Evolutionary conservation across 208 protist species (phyloP), one percentile per base, ranked within the genome.

Genomic region (Wallacemonas rigidus): DNA sequence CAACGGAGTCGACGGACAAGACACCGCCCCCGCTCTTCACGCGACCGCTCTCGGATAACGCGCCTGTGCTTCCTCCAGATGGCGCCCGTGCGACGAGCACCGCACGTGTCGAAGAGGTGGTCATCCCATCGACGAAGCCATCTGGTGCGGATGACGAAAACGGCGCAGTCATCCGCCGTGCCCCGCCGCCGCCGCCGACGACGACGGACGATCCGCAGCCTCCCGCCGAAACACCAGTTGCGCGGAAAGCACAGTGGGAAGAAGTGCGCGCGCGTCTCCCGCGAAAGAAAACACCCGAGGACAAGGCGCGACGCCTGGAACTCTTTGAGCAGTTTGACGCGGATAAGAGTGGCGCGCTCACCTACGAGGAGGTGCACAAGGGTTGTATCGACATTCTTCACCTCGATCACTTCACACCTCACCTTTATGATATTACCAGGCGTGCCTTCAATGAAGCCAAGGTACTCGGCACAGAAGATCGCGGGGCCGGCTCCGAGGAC

Each of bases 401-500:
- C 15, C 15, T 62, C 8, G 35, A 62, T 62, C 56, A 41, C 56
- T 62, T 62, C 56, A 62, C 56, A 6, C 56, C 56, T 3, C 56
- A 62, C 26, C 56, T 62, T 35, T 38, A 62, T 15, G 56, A 62
- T 15, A 62, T 62, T 15, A 62, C 56, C 14, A 36, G 26, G 26
- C 56, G 56, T 38, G 56, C 56, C 14, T 62, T 62, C 56, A 62
- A 62, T 43, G 56, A 53, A 41, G 67, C 67, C 53, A 72, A 47
- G 67, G 53, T 36, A 3, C 14, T 72, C 4, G 55, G 39, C 40
- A 45, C 51, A 17, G 40, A 51, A 40, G 47, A 51, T 40, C 65
- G 72, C 39, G 58, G 54, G 57, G 14, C 50, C 43, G 75, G 75
- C 54, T 65, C 57, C 12, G 69, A 69, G 9, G 74, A 85, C 53